These are phyloP conservation scores for Trametes cingulata DNA, from an alignment of 768 basidiomycete species.

Conservation along the genomic window DNA sequence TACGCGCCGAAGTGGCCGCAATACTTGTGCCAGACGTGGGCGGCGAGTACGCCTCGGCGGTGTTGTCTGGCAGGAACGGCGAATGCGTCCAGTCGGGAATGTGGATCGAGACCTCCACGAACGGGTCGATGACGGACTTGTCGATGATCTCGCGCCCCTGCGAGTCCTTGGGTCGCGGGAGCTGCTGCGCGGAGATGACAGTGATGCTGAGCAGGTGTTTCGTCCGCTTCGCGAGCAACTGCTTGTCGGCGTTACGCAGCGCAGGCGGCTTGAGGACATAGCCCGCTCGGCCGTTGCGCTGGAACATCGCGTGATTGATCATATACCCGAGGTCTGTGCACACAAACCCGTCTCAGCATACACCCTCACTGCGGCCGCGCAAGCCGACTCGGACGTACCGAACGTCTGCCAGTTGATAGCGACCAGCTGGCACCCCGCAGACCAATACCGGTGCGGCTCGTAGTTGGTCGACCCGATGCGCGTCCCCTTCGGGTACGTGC, in stretches of 20 bases:
- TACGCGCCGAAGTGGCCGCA: conserved; percentile 40
- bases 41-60: conserved; percentile 20
- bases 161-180: conserved; percentile 71
- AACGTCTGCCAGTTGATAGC: conserved; percentile 98
- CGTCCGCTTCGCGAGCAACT: conserved; percentile 51
- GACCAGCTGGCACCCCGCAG: conserved; percentile 83
- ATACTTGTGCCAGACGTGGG: conserved; percentile 24
- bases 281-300: conserved; percentile 82
- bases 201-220: conserved; percentile 66
- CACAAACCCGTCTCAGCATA: background rate
- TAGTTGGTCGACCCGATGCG: conserved; percentile 86
- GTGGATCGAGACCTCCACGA: conserved; percentile 78
- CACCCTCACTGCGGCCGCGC: background rate
- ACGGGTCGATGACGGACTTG: conserved; percentile 64
- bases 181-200: conserved; percentile 89
- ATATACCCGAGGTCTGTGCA: conserved; percentile 78
- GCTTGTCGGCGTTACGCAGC: conserved; percentile 65
- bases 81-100: conserved; percentile 65
- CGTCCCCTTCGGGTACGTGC: conserved; percentile 85
- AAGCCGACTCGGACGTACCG: conserved; percentile 45
- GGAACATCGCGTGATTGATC: conserved; percentile 97
- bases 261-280: conserved; percentile 89
- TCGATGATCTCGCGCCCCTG: conserved; percentile 61
- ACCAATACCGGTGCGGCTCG: conserved; percentile 88
- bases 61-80: conserved; percentile 6